Evolutionary conservation across 768 basidiomycete species (phyloP).

Genomic region (Dictyophora rubrovolvata): DNA sequence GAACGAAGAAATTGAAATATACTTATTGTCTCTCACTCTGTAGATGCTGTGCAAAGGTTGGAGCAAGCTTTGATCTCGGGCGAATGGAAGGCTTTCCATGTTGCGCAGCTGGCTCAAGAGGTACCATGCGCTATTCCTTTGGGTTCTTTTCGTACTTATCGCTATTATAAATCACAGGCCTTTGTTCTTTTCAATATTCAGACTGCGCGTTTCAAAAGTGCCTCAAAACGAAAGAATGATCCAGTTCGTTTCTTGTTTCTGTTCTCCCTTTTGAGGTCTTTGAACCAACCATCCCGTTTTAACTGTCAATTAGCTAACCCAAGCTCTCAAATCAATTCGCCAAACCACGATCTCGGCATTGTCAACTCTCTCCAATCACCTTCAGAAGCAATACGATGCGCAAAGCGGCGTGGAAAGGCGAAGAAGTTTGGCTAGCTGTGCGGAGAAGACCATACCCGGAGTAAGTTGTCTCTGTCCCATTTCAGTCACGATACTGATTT

Average conservation of each 20-base stretch:
- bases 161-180: conserved; percentile 33
- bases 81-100: conserved; percentile 54
- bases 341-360: conserved; percentile 40
- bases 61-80: conserved; percentile 26
- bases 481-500: background rate
- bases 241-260: conserved; percentile 39
- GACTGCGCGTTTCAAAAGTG: conserved; percentile 61
- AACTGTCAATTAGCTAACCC: conserved; percentile 41
- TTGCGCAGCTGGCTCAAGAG: conserved; percentile 68
- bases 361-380: conserved; percentile 44
- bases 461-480: conserved; percentile 17
- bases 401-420: conserved; percentile 45
- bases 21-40: background rate
- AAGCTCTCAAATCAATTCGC: conserved; percentile 56
- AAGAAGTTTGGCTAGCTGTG: conserved; percentile 36
- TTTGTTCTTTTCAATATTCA: conserved; percentile 63
- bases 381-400: conserved; percentile 41
- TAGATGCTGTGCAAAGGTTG: conserved; percentile 51
- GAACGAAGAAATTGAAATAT: background rate
- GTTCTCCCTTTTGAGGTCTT: conserved; percentile 14
- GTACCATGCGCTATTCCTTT: conserved; percentile 22
- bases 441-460: conserved; percentile 20
- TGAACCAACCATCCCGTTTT: conserved; percentile 1
- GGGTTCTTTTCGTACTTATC: background rate
- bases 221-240: conserved; percentile 58